Base-by-base conservation (phyloP, 225 moss, liverwort and hornwort genomes). In the Thuidium tamariscinum region DNA sequence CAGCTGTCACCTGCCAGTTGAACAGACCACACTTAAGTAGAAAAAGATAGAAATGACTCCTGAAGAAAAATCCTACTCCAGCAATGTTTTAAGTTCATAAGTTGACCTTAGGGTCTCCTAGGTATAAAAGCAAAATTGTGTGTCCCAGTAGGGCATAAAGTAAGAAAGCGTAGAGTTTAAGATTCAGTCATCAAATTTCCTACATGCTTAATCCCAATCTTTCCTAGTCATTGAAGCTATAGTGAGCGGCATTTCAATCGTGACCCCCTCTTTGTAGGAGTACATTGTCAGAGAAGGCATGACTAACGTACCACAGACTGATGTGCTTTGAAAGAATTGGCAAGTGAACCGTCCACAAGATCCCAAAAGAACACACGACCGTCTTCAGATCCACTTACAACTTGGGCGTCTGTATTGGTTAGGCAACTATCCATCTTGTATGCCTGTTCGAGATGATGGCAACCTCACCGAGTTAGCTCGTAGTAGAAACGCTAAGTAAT, bases 341-440 rank as follows among this genome's bases (percentile, higher is more conserved):
- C 60, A 26, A 83, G 67, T 13, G 87, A 91, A 44, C 97, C 97
- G 89, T 99, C 98, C 84, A 99, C 98, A 77, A 99, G 97, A 86
- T 99, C 98, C 98, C 98, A 99, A 84, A 92, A 95, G 84, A 89
- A 94, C 13, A 99, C 86, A 48, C 89, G 89, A 26, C 98, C 98
- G 87, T 99, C 98, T 93, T 99, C 98, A 74, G 98, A 99, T 76
- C 98, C 98, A 87, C 98, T 94, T 62, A 97, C 95, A 89, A 99
- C 87, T 87, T 99, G 94, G 20, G 97, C 95, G 73, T 99, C 98
- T 54, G 96, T 94, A 69, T 93, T 97, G 74, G 97, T 97, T 65
- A 99, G 90, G 92, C 98, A 99, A 88, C 97, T 97, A 83, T 99
- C 97, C 98, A 97, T 99, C 89, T 99, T 99, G 88, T 88, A 97